Base-by-base conservation (phyloP, 331 rosid genomes). In the Erythrophleum ivorense region DNA sequence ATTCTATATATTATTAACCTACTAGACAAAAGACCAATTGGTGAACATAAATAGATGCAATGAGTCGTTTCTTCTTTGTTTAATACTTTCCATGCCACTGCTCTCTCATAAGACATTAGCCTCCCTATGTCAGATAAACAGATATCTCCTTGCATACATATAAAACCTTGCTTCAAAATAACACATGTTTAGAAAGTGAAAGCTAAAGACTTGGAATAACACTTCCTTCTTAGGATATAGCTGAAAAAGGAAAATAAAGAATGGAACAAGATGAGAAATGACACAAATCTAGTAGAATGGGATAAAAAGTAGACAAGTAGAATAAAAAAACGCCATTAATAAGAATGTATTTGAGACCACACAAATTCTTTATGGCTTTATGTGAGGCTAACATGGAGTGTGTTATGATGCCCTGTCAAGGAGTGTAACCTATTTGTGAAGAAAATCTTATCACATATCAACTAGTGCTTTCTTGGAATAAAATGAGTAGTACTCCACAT, bases 111-210 rank as follows among this genome's bases (percentile, higher is more conserved):
- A 0, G 99, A 92, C 75, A 94, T 85, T 74, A 98, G 95, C 89
- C 99, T 92, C 38, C 99, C 98, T 98, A 96, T 96, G 95, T 98
- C 94, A 0, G 98, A 96, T 78, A 94, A 88, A 81, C 99, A 96
- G 58, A 92, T 90, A 3, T 98, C 99, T 40, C 99, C 98, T 92
- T 91, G 94, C 19, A 91, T 91, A 78, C 98, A 96, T 85, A 89
- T 85, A 86, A 94, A 96, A 38, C 98, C 99, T 98, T 96, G 85
- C 80, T 24, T 74, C 75, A 53, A 82, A 34, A 38, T 9, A 78
- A 71, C 2, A 55, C 2, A 34, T 58, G 49, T 45, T 79, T 33
- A 78, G 72, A 78, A 77, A 46, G 34, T 24, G 13, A 63, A n/a
- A 21, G 21, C 34, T 16, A 10, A 8, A 46, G 52, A 49, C 46